Base-by-base conservation (phyloP, 345 rosid species). In the Eucalyptus shirleyi region DNA sequence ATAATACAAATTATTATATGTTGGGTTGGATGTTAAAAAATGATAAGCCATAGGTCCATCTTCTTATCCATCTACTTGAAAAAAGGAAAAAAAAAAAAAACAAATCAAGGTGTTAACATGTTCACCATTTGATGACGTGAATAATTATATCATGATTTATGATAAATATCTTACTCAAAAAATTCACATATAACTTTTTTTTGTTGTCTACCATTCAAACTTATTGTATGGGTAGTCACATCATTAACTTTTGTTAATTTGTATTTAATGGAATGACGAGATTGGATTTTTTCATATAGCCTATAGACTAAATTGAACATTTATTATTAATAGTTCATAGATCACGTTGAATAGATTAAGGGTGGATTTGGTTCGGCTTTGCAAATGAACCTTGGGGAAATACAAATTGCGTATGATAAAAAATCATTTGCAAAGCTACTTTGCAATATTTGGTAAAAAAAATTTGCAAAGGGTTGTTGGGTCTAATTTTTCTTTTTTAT, bases 251-350 rank as follows among this genome's bases (percentile, higher is more conserved):
- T 32, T 30, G 21, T n/a, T n/a, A 65, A n/a, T 8, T 65, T 15
- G 72, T 53, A n/a, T 13, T 65, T 65, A 65, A 65, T 0, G 10
- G 21, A 62, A 62, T 28, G 17, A 12, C 0, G 9, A 2, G 0
- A 30, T 62, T 62, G 16, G n/a, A 62, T 12, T 12, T 3, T 59
- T 62, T 12, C 65, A 59, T 59, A 26, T 53, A 0, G 26, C 59
- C 11, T 59, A 59, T 0, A 14, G 69, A 28, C 5, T 60, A 60
- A 28, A 62, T 30, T 65, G 37, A 15, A n/a, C 10, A n/a, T 15
- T 65, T 4, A n/a, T 65, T 4, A n/a, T 65, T 65, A n/a, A 65
- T 65, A n/a, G 72, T 65, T 65, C 10, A 15, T 0, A 0, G 9
- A 65, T 7, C 9, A n/a, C 0, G 0, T 15, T 4, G 3, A 65